Evolutionary conservation across 805 yeast species (phyloP).

Genomic region (Ogataea philodendri): DNA sequence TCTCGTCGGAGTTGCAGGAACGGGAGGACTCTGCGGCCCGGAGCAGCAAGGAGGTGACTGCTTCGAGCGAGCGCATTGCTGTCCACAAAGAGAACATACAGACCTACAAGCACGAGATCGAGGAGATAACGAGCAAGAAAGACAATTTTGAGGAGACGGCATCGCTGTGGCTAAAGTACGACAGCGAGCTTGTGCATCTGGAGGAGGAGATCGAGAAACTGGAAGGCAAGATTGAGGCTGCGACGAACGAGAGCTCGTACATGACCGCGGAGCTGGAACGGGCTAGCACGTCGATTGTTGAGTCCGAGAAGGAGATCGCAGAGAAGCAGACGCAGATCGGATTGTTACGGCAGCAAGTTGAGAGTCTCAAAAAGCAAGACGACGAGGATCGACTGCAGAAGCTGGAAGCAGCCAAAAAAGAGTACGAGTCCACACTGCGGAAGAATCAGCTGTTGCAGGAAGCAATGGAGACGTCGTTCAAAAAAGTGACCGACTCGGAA

Average conservation of each 20-base stretch:
- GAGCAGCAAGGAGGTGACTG: conserved; percentile 24
- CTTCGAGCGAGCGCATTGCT: conserved; percentile 18
- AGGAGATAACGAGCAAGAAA: conserved; percentile 13
- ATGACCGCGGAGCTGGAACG: conserved; percentile 57
- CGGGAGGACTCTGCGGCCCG: conserved; percentile 34
- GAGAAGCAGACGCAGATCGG: conserved; percentile 15
- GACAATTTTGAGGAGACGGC: conserved; percentile 21
- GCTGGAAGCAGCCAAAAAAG: conserved; percentile 13
- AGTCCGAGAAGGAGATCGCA: conserved; percentile 37
- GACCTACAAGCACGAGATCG: conserved; percentile 30
- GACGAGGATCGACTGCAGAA: conserved; percentile 2
- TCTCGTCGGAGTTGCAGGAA: conserved; percentile 46
- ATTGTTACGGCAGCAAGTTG: conserved; percentile 3
- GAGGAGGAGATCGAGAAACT: conserved; percentile 45
- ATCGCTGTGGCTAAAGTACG: conserved; percentile 35
- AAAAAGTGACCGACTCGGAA: conserved; percentile 22
- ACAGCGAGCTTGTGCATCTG: conserved; percentile 43
- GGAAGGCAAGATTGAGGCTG: conserved; percentile 44
- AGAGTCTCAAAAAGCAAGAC: conserved; percentile 8
- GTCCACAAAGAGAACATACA: conserved; percentile 21
- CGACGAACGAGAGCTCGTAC: conserved; percentile 59
- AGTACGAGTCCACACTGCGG: conserved; percentile 7
- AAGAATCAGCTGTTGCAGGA: conserved; percentile 15
- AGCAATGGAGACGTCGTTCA: conserved; percentile 19
- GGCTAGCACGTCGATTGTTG: conserved; percentile 48